Evolutionary conservation across 257 asterid genomes (phyloP), one percentile per base, ranked within the genome.

Genomic region (Plantago ovata): DNA sequence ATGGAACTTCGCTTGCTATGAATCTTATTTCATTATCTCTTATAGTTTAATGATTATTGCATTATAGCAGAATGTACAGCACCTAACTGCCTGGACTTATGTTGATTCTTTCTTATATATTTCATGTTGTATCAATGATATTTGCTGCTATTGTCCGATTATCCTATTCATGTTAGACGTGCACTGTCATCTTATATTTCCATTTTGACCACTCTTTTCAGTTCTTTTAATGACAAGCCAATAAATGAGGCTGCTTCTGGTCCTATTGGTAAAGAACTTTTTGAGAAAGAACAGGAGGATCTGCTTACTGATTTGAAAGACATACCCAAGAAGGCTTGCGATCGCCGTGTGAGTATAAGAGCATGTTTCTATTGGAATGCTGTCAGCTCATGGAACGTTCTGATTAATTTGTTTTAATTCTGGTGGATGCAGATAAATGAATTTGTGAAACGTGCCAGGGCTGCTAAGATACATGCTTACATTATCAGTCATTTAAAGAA

Each of bases 311-410:
- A 86, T 73, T 72, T 86, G 56, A 86, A 79, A 75, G 68, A 76
- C 75, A 81, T 86, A 77, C 94, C 95, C 3, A 84, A 79, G 70
- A 84, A 76, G 78, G 90, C 93, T 50, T 86, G 95, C 57, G 95
- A 84, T 67, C 90, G 94, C 38, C 83, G 88, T 38, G 94, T 87
- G 68, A 74, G 81, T 81, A 65, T 66, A 10, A 42, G 24, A 58
- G 41, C 48, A 36, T 62, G 3, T 21, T 23, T 12, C 20, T 45
- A 20, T 41, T 21, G 60, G 36, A 28, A 28, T 57, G 38, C 40
- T 43, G 62, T 12, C 45, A 21, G 61, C 20, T 13, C 13, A 52
- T 23, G 22, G 10, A 28, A 14, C 40, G 8, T 28, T 28, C 58
- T 53, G 41, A 53, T 38, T 13, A 53, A 4, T 40, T 6, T 43